These are phyloP conservation scores for Diplocarpon mali DNA, from an alignment of 2,329 filamentous ascomycete species.

Conservation along the genomic window DNA sequence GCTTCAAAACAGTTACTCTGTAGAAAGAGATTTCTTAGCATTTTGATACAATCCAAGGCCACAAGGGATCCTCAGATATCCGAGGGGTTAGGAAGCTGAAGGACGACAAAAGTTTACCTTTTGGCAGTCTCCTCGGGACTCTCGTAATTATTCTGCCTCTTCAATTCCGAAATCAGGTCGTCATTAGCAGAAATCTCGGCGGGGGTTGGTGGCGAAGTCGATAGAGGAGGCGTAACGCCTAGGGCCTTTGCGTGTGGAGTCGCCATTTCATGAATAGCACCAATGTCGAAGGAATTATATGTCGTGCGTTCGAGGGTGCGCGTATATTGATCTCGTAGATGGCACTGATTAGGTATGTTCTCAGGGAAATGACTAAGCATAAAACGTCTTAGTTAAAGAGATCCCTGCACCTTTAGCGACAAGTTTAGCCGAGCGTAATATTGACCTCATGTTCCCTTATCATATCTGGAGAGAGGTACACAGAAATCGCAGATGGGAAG, in stretches of 20 bases:
- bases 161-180: constrained; percentile 71
- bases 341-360: no score
- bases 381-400: no score
- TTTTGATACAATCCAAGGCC: constrained; percentile 1
- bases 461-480: no score
- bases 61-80: neutral
- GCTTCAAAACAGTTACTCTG: constrained; percentile 54
- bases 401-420: no score
- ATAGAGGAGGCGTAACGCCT: constrained; percentile 80
- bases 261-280: constrained; percentile 20
- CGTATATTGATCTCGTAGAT: no score
- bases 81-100: neutral
- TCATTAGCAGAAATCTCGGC: constrained; percentile 68
- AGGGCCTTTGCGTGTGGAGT: constrained; percentile 18
- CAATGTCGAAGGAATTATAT: neutral
- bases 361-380: no score
- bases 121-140: constrained; percentile 70
- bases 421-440: no score
- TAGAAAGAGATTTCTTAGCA: constrained; percentile 8
- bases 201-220: constrained; percentile 62
- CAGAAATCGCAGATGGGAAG: neutral
- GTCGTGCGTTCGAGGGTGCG: neutral
- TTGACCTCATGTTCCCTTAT: no score
- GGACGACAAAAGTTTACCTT: constrained; percentile 40
- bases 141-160: constrained; percentile 87